Base-by-base conservation (phyloP, 495 filamentous ascomycete species). In the Daldinia concentrica region DNA sequence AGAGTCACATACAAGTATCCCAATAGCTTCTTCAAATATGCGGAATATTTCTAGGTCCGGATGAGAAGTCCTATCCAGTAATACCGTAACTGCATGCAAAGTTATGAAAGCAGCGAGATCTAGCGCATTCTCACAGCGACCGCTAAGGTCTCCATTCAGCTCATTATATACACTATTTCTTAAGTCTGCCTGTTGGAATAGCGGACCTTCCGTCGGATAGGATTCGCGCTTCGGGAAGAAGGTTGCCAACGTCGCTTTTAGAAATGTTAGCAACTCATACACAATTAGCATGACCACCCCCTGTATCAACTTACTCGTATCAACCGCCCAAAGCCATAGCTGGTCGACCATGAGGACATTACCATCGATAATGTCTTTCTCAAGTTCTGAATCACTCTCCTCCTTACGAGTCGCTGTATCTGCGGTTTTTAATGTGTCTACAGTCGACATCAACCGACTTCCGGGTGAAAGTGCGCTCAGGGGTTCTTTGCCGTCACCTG, bases 281-380 rank as follows among this genome's bases (percentile, higher is more conserved):
- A 0, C 4, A 6, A 15, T 37, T 15, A 26, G 3, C 15, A 26
- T 51, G 26, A 37, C 48, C 12, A n/a, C 11, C 26, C 6, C 8
- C 37, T 27, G 29, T 19, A 9, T 29, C 4, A 36, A 65, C 80
- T 78, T 77, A 82, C 86, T 87, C 26, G 81, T 81, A 62, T 90
- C 84, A 6, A 90, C 84, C 14, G 89, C 86, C 88, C 88, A 92
- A 0, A 91, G 75, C 90, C 89, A 91, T 4, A 92, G 79, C 65
- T 91, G 88, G 66, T 91, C 89, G 7, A 92, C 88, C 89, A 91
- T 91, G 12, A 91, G 79, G 15, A 90, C 84, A 69, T 90, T 89
- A 0, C 86, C 86, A 32, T 90, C 83, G 56, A 84, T 80, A 9
- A 88, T 81, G n/a, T 82, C 65, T 24, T 79, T 58, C 58, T 81